These are phyloP conservation scores for Rhododendron ferrugineum DNA, from an alignment of 148 eudicot genomes.

Conservation along the genomic window DNA sequence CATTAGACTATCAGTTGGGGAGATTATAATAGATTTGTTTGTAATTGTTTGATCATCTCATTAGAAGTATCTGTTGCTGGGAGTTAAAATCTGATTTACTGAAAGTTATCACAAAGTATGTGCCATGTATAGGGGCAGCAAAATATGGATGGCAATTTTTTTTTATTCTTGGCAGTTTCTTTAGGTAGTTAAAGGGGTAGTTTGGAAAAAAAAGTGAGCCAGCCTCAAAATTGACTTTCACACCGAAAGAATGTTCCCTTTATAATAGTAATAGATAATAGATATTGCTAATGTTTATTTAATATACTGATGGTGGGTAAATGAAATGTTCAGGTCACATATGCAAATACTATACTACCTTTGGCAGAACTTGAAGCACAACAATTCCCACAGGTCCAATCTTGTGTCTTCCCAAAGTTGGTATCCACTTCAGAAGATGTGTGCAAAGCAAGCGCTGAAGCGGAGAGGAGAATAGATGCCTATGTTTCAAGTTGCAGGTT, in stretches of 20 bases:
- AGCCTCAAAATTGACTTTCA: too few relatives aligned
- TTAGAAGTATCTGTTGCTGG: not conserved
- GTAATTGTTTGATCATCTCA: not conserved
- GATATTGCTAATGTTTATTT: not conserved
- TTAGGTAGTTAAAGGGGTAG: not conserved
- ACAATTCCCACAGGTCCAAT: slow-evolving; percentile 82
- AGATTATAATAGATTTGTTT: not conserved
- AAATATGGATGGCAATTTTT: not conserved
- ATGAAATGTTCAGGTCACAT: slow-evolving; percentile 49
- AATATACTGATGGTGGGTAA: not conserved
- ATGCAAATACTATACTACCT: slow-evolving; percentile 55
- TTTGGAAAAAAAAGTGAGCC: not conserved
- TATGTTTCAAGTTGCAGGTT: slow-evolving; percentile 76
- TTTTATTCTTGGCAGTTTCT: not conserved
- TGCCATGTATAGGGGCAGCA: not conserved
- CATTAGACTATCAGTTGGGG: not conserved
- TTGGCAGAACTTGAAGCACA: slow-evolving; percentile 79
- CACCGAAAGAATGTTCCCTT: too few relatives aligned
- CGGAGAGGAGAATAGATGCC: slow-evolving; percentile 64
- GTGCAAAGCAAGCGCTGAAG: slow-evolving; percentile 85
- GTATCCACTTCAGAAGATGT: slow-evolving; percentile 71
- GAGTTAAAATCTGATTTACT: not conserved
- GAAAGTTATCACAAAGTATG: not conserved
- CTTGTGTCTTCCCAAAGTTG: slow-evolving; percentile 78
- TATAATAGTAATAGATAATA: too few relatives aligned